Evolutionary conservation across 2,329 filamentous ascomycete genomes (phyloP), one percentile per base, ranked within the genome.

Genomic region (Huntiella bhutanensis): DNA sequence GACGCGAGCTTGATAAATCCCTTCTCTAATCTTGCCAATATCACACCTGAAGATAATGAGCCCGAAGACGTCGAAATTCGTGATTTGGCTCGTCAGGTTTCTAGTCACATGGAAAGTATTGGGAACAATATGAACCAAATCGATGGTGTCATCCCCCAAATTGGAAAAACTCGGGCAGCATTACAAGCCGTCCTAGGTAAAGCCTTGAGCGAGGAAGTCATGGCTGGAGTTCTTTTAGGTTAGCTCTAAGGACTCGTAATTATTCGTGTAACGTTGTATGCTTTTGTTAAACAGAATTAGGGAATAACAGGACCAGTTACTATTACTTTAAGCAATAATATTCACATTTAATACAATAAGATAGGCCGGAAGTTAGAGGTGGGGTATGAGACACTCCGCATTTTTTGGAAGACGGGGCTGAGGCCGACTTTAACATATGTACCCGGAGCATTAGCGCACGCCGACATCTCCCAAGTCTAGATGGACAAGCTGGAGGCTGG

Each of bases 51-150:
- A 67, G 0, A 64, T 60, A 43, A 51, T 52, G n/a, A 52, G 48
- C 36, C 45, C 15, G 37, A 40, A 4, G 48, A 51, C 28, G 46
- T 39, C 4, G 48, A 46, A 28, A 12, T 49, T 33, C 43, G 50
- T 17, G 22, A 42, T 32, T 40, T 41, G 8, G 45, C 48, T 5
- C 17, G 36, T 33, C 70, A 74, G 55, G 62, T 76, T 13, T 60
- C 62, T 8, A 71, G 57, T 45, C 72, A 76, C 51, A 68, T 74
- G 59, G 69, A 75, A 50, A 75, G 69, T 53, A 68, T 77, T 55
- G 62, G 59, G 46, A 60, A 60, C 38, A 76, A 76, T 53, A 59
- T 75, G 35, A 59, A 64, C 48, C 72, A 74, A 57, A 65, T 72
- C 11, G 66, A 69, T 1, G 68, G 66, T 5, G 60, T 77, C 3